These are phyloP conservation scores for Begonia peltatifolia DNA, from an alignment of 306 rosid species.

Conservation along the genomic window DNA sequence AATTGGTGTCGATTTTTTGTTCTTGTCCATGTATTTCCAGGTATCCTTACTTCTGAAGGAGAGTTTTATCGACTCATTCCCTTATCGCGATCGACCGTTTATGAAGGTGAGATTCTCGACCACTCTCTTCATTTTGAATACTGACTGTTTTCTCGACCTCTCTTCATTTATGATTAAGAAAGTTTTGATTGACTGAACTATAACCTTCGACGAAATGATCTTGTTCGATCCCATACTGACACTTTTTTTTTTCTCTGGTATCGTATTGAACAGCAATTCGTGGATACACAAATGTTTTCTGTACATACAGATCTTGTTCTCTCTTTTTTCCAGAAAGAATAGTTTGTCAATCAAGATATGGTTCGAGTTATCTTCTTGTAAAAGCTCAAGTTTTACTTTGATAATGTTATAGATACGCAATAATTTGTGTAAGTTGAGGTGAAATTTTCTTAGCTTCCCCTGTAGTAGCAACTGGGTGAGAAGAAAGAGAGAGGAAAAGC, in stretches of 20 bases:
- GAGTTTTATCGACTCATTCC: conserved; percentile 89
- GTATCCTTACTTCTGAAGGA: conserved; percentile 96
- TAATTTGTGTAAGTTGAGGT: conserved; percentile 6
- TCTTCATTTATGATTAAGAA: not conserved
- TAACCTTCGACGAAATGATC: not conserved
- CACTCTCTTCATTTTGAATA: conserved; percentile 1
- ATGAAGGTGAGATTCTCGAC: conserved; percentile 60
- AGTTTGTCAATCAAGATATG: conserved; percentile 11
- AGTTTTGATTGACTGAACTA: too few species aligned
- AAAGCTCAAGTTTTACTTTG: too few species aligned
- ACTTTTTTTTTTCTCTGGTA: conserved; percentile 5
- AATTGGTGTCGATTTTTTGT: conserved; percentile 17
- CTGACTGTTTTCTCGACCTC: not conserved
- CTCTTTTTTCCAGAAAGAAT: conserved; percentile 90
- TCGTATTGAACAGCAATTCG: conserved; percentile 48
- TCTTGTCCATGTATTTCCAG: conserved; percentile 22
- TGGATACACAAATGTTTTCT: conserved; percentile 89
- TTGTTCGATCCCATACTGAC: conserved; percentile 1
- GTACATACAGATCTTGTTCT: conserved; percentile 94
- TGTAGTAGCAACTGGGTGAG: too few species aligned
- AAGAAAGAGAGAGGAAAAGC: too few species aligned
- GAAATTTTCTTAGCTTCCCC: too few species aligned
- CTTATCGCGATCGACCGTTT: conserved; percentile 77
- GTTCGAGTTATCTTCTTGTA: too few species aligned
- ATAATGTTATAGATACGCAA: conserved; percentile 10